Base-by-base conservation (phyloP, 1,284 basidiomycete genomes). In the Puccinia coronata region DNA sequence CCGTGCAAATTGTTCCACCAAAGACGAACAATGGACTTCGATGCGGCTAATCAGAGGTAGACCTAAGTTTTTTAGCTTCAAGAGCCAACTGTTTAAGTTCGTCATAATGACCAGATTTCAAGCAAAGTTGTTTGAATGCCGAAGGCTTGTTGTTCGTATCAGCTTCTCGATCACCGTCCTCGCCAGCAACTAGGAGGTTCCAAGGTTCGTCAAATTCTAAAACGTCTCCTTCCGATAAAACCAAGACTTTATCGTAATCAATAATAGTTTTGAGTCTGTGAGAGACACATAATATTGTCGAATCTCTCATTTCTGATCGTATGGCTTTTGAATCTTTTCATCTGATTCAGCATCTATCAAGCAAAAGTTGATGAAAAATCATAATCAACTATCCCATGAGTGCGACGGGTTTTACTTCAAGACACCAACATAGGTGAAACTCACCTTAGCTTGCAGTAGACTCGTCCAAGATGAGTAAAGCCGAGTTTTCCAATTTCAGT, bases 231-330 rank as follows among this genome's bases (percentile, higher is more conserved):
- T 63, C 43, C 47, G 57, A 43, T 43, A 76, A 65, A 34, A 76
- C 74, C 20, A 76, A 51, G 11, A 76, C 74, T 76, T 76, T 76
- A 28, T 90, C 88, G 84, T 90, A 90, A 83, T 90, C 89, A 39
- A 90, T 89, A 81, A 92, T 90, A 1, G 91, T 92, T 70, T 90
- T 89, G 69, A 92, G 87, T 43, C 91, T 87, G 86, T 92, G 91
- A 0, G 91, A 91, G 25, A 80, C 63, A 57, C 77, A 80, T 39
- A 80, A 83, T 80, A 89, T 90, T 0, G 91, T 91, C 81, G 89
- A 89, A 28, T 89, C 88, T 0, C 89, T 87, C 84, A 93, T 93
- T 83, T 92, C 91, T 41, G 89, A 88, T 83, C 91, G 90, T 81
- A 94, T 92, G 0, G 92, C 93, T 88, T 87, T 83, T 93, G 92